Conservation (phyloP, 169 alveolate genomes). For the Cryptosporidium ubiquitum region DNA sequence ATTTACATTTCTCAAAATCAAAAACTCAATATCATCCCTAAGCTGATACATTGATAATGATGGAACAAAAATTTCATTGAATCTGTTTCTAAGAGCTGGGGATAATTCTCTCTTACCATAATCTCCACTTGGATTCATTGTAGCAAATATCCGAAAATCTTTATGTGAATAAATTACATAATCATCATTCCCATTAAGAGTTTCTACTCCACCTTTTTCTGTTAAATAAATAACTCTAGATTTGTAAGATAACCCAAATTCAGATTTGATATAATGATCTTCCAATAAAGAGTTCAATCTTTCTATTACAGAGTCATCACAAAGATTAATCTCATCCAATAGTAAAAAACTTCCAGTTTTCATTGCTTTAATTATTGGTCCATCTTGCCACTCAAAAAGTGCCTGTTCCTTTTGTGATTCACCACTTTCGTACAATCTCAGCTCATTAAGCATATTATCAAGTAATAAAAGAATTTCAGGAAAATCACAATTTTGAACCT, state of each 20-base stretch:
- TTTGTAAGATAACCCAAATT: background rate
- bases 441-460: background rate
- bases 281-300: constrained; percentile 98
- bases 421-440: background rate
- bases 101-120: constrained; percentile 99
- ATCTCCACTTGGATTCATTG: constrained; percentile 99
- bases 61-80: constrained; percentile 96
- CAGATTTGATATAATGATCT: constrained; percentile 83
- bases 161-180: constrained; percentile 88
- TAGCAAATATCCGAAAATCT: constrained; percentile 94
- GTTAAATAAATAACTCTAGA: constrained; percentile 76
- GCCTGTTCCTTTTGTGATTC: constrained; percentile 76
- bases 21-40: constrained; percentile 16
- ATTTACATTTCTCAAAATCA: constrained; percentile 57
- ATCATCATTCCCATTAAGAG: constrained; percentile 73
- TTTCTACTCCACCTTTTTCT: constrained; percentile 80
- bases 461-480: background rate
- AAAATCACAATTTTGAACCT: background rate
- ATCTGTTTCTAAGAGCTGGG: constrained; percentile 98
- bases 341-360: constrained; percentile 93
- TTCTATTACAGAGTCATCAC: constrained; percentile 98
- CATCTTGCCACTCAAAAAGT: constrained; percentile 98
- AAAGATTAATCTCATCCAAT: constrained; percentile 98
- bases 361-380: constrained; percentile 97
- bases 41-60: constrained; percentile 26